A percentile compares a stretch with the other conserved stretches of the same genome.
Evolutionary conservation across 768 basidiomycete species (phyloP).

Genomic region (Lactifluus echinatus): DNA sequence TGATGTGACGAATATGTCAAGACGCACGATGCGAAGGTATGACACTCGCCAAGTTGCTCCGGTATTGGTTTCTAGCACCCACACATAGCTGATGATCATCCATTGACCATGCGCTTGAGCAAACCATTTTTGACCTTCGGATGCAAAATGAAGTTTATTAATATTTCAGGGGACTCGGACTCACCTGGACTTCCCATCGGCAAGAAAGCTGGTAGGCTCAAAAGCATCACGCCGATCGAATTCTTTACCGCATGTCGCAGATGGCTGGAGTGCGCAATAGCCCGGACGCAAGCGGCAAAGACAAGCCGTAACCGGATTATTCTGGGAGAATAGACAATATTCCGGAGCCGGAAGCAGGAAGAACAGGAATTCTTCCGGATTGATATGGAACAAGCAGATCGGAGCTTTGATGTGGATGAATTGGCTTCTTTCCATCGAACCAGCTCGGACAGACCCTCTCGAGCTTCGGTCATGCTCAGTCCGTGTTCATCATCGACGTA

Average conservation of each 20-base stretch:
- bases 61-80: conserved; percentile 44
- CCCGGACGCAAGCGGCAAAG: conserved; percentile 27
- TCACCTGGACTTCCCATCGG: conserved; percentile 30
- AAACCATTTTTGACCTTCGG: conserved; percentile 34
- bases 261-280: conserved; percentile 34
- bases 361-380: conserved; percentile 22
- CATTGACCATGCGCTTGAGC: conserved; percentile 35
- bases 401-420: not conserved
- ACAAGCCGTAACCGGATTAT: conserved; percentile 27
- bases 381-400: not conserved
- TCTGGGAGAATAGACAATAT: conserved; percentile 20
- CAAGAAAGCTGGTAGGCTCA: conserved; percentile 38
- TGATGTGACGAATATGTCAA: not conserved
- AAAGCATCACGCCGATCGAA: conserved; percentile 34
- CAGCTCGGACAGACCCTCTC: conserved; percentile 15
- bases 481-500: conserved; percentile 3
- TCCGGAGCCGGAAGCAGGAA: conserved; percentile 22
- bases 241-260: conserved; percentile 40
- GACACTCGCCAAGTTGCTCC: conserved; percentile 44
- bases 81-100: conserved; percentile 43
- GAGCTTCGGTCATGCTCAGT: conserved; percentile 16
- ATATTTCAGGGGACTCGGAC: not conserved
- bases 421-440: conserved; percentile 3
- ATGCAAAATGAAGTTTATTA: not conserved
- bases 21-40: conserved; percentile 36